These are phyloP conservation scores for Termitomyces sp. DNA, from an alignment of 768 basidiomycete species.

Conservation along the genomic window DNA sequence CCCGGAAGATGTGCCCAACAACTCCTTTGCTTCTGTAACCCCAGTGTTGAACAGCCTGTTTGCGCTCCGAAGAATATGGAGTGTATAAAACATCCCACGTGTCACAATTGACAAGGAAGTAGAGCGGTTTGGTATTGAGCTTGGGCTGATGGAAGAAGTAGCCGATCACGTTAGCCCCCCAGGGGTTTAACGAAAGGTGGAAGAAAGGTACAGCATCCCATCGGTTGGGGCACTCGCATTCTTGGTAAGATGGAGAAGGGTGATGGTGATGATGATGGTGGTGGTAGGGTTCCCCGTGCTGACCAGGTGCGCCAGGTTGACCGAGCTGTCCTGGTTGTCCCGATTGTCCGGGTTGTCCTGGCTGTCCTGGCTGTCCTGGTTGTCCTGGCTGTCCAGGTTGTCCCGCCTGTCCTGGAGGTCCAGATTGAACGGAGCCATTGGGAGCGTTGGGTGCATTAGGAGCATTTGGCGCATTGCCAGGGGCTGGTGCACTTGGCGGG, in stretches of 20 bases:
- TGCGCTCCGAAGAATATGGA: not conserved
- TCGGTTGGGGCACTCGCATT: not conserved
- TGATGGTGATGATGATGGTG: not conserved
- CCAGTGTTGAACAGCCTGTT: not conserved
- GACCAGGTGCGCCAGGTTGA: not conserved
- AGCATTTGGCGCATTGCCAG: not conserved
- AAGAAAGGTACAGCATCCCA: slow-evolving; percentile 1
- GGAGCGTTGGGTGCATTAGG: not conserved
- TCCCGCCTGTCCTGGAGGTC: not conserved
- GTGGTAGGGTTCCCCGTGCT: not conserved
- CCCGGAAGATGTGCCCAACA: not conserved
- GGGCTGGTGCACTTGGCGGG: not conserved
- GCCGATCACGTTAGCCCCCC: not conserved
- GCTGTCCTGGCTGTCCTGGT: not conserved
- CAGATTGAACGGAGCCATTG: not conserved
- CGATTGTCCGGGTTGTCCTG: not conserved
- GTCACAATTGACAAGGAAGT: slow-evolving; percentile 2
- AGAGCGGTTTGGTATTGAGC: not conserved
- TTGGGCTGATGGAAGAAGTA: not conserved
- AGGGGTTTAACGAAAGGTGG: not conserved
- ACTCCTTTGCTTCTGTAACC: slow-evolving; percentile 4
- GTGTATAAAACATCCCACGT: slow-evolving; percentile 10
- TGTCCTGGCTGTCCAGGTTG: not conserved
- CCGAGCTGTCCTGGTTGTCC: not conserved
- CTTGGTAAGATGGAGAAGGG: not conserved